Conservation (phyloP, 495 filamentous ascomycete species). For the Collariella sp. region DNA sequence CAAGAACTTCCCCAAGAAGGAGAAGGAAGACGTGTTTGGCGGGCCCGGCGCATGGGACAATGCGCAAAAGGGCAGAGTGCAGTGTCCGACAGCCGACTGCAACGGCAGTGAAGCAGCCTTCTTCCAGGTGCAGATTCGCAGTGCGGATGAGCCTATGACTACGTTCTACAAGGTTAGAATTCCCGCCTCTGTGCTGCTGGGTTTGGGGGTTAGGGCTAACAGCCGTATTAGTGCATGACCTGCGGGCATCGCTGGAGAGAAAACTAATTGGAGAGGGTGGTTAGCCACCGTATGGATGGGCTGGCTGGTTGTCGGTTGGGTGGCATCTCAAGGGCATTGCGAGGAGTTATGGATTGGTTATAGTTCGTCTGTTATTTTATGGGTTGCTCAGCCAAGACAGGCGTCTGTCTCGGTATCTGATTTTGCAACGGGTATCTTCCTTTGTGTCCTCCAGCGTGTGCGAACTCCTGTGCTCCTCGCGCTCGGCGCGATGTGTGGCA, state of each 20-base stretch:
- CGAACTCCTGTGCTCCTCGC: not conserved
- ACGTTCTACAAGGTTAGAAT: constrained; percentile 74
- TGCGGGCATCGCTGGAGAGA: constrained; percentile 52
- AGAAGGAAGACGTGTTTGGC: constrained; percentile 86
- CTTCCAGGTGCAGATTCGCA: constrained; percentile 94
- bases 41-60: constrained; percentile 83
- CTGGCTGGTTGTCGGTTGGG: not conserved
- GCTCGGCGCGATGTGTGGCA: not conserved
- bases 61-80: constrained; percentile 65
- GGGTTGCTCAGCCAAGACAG: constrained; percentile 1
- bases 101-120: constrained; percentile 74
- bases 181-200: not conserved
- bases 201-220: not conserved
- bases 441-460: not conserved
- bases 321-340: constrained; percentile 15
- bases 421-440: not conserved
- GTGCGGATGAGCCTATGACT: constrained; percentile 98
- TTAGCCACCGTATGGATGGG: not conserved
- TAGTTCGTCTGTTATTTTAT: not conserved
- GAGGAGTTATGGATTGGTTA: constrained; percentile 18
- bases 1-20: constrained; percentile 65
- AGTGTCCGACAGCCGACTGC: constrained; percentile 71
- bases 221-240: constrained; percentile 55
- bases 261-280: constrained; percentile 27
- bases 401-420: not conserved